Evolutionary conservation across 345 rosid species (phyloP).

Genomic region (Pistacia atlantica): DNA sequence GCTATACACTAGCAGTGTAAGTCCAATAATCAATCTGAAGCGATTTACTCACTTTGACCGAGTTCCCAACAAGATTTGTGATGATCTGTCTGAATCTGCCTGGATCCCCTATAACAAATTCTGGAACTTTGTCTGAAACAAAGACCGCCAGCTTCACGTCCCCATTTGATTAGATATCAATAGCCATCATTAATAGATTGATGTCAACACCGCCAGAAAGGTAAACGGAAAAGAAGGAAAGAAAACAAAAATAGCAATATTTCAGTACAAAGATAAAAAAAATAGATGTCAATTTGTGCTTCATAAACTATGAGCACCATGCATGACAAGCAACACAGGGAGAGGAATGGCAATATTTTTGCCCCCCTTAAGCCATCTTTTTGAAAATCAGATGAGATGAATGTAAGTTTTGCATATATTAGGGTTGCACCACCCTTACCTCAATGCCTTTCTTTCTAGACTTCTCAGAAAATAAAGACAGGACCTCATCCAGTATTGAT

Average conservation of each 20-base stretch:
- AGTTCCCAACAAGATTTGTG: conserved; percentile 95
- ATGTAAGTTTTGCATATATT: neutral
- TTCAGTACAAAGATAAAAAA: conserved; percentile 19
- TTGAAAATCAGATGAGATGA: conserved; percentile 8
- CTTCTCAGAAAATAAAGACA: conserved; percentile 93
- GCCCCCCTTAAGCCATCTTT: neutral
- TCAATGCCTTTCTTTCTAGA: conserved; percentile 87
- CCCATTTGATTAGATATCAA: conserved; percentile 23
- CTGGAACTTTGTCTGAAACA: conserved; percentile 91
- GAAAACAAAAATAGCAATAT: neutral
- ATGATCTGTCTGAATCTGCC: conserved; percentile 96
- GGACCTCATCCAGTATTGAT: conserved; percentile 91
- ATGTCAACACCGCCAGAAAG: conserved; percentile 8
- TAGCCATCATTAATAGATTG: conserved; percentile 21
- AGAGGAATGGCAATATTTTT: conserved; percentile 5
- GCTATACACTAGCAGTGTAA: neutral
- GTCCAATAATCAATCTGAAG: conserved; percentile 1
- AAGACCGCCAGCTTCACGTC: conserved; percentile 81
- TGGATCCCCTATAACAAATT: conserved; percentile 83
- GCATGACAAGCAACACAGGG: neutral
- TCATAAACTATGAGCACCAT: neutral
- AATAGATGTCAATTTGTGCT: neutral
- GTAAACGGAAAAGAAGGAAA: neutral
- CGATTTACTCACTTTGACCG: conserved; percentile 74
- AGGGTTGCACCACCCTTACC: conserved; percentile 40